Evolutionary conservation across 805 yeast genomes (phyloP).

Genomic region (Starmerella scarabaei): DNA sequence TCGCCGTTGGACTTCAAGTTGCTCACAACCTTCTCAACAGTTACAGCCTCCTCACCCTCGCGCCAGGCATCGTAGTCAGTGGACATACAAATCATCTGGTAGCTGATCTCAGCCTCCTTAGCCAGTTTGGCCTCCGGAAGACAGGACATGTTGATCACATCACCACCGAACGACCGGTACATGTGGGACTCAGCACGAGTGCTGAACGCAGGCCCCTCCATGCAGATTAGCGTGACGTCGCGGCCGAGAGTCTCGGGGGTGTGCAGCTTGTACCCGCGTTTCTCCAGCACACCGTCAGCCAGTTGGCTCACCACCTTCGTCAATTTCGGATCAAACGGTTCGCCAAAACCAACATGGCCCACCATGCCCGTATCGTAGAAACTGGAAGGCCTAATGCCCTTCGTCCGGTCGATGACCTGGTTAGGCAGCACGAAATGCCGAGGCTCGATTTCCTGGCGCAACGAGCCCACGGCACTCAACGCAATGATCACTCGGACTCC

Average conservation of each 20-base stretch:
- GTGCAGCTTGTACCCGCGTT: constrained; percentile 48
- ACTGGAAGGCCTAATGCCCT: constrained; percentile 82
- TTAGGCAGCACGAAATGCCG: constrained; percentile 94
- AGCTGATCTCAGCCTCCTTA: constrained; percentile 90
- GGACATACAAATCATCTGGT: constrained; percentile 98
- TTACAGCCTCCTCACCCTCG: constrained; percentile 86
- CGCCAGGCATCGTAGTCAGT: constrained; percentile 99
- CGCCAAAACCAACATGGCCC: constrained; percentile 95
- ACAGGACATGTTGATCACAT: constrained; percentile 92
- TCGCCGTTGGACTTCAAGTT: constrained; percentile 75
- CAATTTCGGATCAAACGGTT: constrained; percentile 76
- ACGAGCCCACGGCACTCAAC: constrained; percentile 91
- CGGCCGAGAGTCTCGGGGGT: constrained; percentile 46
- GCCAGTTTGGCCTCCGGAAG: constrained; percentile 97
- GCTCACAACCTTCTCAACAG: constrained; percentile 93
- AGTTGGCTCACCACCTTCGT: constrained; percentile 48
- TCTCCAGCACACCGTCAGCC: constrained; percentile 11
- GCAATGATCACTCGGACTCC: constrained; percentile 85
- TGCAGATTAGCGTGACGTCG: constrained; percentile 71
- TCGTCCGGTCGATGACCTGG: constrained; percentile 93
- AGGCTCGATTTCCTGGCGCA: constrained; percentile 78
- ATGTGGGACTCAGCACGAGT: constrained; percentile 91
- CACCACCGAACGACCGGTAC: constrained; percentile 81
- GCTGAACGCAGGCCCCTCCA: constrained; percentile 98
- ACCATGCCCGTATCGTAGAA: constrained; percentile 88